Base-by-base conservation (phyloP, 768 basidiomycete genomes). In the Termitomyces sp. region DNA sequence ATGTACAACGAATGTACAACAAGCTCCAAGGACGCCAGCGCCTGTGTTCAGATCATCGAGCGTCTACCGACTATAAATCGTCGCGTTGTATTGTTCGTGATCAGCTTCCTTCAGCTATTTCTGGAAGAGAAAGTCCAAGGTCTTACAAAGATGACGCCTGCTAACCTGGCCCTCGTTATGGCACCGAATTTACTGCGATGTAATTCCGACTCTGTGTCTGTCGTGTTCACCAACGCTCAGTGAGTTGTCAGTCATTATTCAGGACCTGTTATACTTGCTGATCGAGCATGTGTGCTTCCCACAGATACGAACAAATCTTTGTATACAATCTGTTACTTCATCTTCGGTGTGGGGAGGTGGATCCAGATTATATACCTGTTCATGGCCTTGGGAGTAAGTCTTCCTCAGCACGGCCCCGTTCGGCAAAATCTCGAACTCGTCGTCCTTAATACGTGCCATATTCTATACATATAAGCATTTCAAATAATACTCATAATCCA, bases 161-260 rank as follows among this genome's bases (percentile, higher is more conserved):
- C 85, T 38, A 94, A 94, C 69, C 73, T 96, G 60, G 92, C 94
- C 9, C 74, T 95, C 16, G 92, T 97, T 20, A 90, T 97, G 86
- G 92, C 94, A 1, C 94, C 94, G 8, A 96, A 96, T 72, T 70
- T 97, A 45, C 71, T 97, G 46, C 77, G 94, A 56, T 95, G 94
- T 67, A 88, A 80, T 63, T 93, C 91, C 16, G 88, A 93, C 49
- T 90, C 85, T n/a, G 87, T 94, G 80, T 80, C 88, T 7, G 77
- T 94, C 10, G 93, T 94, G 10, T 95, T 93, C 68, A 94, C 90
- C 33, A 97, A 96, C 70, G 83, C 94, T 14, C 88, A 90, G 92
- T 94, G 66, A 73, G 91, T 80, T 12, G 54, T 38, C 16, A 18
- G 6, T 53, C n/a, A n/a, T 32, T 9, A 38, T 57, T 24, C 52